phyloP scores from a whole-genome alignment of 305 asterid genomes.

The Solanum aculeatissimum region DNA sequence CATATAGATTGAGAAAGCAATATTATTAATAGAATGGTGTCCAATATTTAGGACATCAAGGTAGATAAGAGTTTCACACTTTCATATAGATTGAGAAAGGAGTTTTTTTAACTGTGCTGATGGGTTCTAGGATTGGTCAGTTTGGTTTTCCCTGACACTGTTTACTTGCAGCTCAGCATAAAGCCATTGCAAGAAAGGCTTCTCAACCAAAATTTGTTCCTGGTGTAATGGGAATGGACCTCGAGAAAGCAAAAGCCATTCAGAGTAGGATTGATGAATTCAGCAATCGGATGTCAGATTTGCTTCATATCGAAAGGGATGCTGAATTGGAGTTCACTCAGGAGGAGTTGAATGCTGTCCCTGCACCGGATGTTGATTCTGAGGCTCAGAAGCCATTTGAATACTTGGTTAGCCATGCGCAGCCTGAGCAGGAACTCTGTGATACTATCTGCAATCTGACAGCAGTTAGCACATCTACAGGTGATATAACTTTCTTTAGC shows the following conservation, averaged over 20 bases:
- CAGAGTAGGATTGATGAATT: slow-evolving; percentile 67
- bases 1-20: not conserved
- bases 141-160: not conserved
- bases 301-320: slow-evolving; percentile 85
- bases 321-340: slow-evolving; percentile 86
- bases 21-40: not conserved
- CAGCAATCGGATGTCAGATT: slow-evolving; percentile 53
- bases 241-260: slow-evolving; percentile 53
- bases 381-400: slow-evolving; percentile 58
- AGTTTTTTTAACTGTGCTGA: not conserved
- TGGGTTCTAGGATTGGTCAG: not conserved
- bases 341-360: slow-evolving; percentile 89
- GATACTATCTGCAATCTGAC: slow-evolving; percentile 90
- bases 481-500: slow-evolving; percentile 14
- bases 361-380: slow-evolving; percentile 57
- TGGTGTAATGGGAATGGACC: slow-evolving; percentile 62
- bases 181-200: slow-evolving; percentile 76
- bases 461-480: slow-evolving; percentile 88
- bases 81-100: not conserved
- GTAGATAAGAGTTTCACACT: not conserved
- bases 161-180: slow-evolving; percentile 75
- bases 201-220: slow-evolving; percentile 34
- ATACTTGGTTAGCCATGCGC: slow-evolving; percentile 89
- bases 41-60: not conserved
- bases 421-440: slow-evolving; percentile 90